Base-by-base conservation (phyloP, 129 eudicot genomes). In the Flaveria ramosissima region DNA sequence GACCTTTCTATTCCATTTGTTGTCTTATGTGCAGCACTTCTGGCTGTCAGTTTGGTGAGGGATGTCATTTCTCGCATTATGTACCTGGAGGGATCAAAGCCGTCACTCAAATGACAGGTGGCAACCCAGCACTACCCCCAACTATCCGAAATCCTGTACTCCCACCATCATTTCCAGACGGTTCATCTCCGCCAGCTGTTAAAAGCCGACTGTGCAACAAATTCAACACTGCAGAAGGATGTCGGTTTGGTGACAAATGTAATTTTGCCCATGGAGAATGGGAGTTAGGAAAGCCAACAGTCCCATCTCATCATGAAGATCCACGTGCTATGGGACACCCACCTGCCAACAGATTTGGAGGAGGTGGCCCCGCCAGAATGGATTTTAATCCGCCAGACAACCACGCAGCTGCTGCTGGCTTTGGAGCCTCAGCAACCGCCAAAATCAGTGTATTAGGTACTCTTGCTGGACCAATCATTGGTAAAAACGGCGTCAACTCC, bases 1-100 rank as follows among this genome's bases (percentile, higher is more conserved):
- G 50, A 60, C 15, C 9, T 15, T 78, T 72, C 36, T 7, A 39
- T 79, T 71, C 47, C 19, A 8, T 80, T 36, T 78, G 41, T 71
- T 72, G 68, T 70, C 20, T 80, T 75, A 50, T 68, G 43, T 92
- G 84, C 90, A 83, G 96, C 81, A 90, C 90, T 50, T 72, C 96
- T 67, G 96, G 98, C 4, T 92, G 98, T 64, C 96, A 85, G 46
- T 92, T 90, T 82, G 98, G 98, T 2, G 98, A 92, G 77, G 80
- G 86, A 17, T 92, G 98, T 62, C 98, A 92, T 77, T 92, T 93
- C 69, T 57, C 82, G 72, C 98, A 92, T 48, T 84, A 92, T 39
- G 96, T 92, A 11, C 98, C 89, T 0, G 98, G 98, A 46, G 98
- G 98, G 72, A 39, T 71, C 26, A 92, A 92, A 77, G 89, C 96